These are phyloP conservation scores for Komagataella ulmi DNA, from an alignment of 805 yeast species.

Conservation along the genomic window DNA sequence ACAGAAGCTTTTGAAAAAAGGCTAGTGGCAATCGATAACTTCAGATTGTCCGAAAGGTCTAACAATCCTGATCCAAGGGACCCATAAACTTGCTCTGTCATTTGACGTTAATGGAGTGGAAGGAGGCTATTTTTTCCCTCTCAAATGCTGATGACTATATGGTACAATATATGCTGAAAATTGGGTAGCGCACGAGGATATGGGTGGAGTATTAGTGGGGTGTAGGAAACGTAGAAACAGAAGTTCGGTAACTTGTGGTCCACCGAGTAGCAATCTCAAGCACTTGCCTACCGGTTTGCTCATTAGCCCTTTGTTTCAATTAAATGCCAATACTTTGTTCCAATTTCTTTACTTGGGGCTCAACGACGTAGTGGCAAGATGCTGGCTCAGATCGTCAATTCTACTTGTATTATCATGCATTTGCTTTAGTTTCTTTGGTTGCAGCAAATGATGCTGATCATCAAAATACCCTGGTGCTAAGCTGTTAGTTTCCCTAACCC, in stretches of 20 bases:
- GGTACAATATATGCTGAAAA: neutral
- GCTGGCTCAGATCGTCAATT: neutral
- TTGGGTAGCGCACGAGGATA: neutral
- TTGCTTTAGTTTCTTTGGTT: slow-evolving; percentile 8
- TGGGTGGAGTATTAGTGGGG: neutral
- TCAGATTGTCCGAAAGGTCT: neutral
- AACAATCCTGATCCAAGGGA: neutral
- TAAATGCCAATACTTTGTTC: neutral
- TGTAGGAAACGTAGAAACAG: no score
- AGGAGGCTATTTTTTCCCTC: neutral
- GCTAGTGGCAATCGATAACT: neutral
- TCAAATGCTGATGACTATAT: no score
- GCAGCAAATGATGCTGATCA: slow-evolving; percentile 11
- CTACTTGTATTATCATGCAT: neutral
- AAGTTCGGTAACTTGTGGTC: no score
- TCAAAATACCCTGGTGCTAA: slow-evolving; percentile 17
- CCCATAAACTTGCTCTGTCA: neutral
- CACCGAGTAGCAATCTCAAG: no score
- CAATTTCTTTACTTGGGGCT: neutral
- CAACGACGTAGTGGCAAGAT: neutral
- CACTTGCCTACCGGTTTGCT: no score
- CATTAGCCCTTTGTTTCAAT: no score
- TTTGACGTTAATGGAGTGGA: neutral
- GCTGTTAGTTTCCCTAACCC: slow-evolving; percentile 5
- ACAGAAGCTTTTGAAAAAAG: neutral